phyloP scores from a whole-genome alignment of 192 early-diverging fungal species.

The Coemansia asiatica region DNA sequence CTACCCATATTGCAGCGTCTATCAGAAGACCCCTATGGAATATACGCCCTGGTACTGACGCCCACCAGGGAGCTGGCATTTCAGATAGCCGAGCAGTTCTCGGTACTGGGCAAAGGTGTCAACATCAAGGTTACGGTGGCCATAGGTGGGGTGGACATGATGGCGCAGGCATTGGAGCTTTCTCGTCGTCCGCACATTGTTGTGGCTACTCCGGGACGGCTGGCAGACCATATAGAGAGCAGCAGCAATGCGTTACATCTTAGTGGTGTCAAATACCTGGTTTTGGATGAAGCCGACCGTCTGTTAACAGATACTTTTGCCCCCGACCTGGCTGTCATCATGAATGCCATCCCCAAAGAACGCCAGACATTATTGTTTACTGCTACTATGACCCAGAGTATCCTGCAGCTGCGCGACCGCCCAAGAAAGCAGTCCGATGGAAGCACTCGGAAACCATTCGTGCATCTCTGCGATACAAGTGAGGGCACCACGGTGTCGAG shows the following conservation, averaged over 20 bases:
- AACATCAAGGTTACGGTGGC: conserved; percentile 80
- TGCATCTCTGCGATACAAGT: conserved; percentile 44
- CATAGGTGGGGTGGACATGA: conserved; percentile 95
- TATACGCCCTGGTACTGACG: conserved; percentile 94
- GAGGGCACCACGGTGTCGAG: conserved; percentile 74
- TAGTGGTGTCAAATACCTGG: conserved; percentile 75
- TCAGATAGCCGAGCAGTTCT: conserved; percentile 98
- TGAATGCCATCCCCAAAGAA: conserved; percentile 73
- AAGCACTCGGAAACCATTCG: conserved; percentile 22
- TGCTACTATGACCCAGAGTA: conserved; percentile 92
- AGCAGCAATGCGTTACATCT: conserved; percentile 73
- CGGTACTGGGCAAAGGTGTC: conserved; percentile 85
- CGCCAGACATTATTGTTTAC: conserved; percentile 95
- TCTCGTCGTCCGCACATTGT: conserved; percentile 84
- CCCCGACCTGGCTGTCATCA: conserved; percentile 75
- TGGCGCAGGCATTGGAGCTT: conserved; percentile 87
- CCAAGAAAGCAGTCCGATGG: conserved; percentile 8
- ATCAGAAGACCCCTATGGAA: conserved; percentile 93
- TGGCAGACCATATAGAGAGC: conserved; percentile 90
- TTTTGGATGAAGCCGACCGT: conserved; percentile 96
- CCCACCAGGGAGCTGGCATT: conserved; percentile 96
- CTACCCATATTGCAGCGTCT: conserved; percentile 94
- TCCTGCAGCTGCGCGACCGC: conserved; percentile 66
- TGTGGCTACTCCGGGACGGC: conserved; percentile 91
- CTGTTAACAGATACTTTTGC: conserved; percentile 84